Conservation (phyloP, 1,139 yeast genomes). For the Nakaseomyces delphensis region DNA sequence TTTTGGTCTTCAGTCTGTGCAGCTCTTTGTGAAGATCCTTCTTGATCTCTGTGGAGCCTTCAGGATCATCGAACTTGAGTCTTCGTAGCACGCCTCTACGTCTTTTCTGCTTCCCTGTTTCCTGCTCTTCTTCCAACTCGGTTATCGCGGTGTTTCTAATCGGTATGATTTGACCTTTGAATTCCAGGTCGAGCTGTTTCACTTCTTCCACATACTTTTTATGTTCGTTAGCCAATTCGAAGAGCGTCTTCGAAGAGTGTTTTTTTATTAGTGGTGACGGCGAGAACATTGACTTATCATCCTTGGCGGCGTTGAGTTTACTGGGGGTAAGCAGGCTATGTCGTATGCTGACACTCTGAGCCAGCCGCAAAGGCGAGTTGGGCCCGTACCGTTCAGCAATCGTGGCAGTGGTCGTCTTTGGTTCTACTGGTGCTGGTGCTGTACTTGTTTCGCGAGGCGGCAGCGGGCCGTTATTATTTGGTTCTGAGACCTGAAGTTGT, state of each 20-base stretch:
- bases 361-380: slow-evolving; percentile 27
- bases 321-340: slow-evolving; percentile 10
- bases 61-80: slow-evolving; percentile 8
- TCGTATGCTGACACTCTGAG: slow-evolving; percentile 12
- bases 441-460: too few species aligned
- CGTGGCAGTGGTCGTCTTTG: neutral
- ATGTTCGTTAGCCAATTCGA: slow-evolving; percentile 23
- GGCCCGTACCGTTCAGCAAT: slow-evolving; percentile 28
- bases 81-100: slow-evolving; percentile 14
- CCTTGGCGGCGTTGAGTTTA: slow-evolving; percentile 4
- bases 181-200: slow-evolving; percentile 7
- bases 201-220: slow-evolving; percentile 21
- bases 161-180: slow-evolving; percentile 1
- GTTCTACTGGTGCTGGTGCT: too few species aligned
- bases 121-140: slow-evolving; percentile 6
- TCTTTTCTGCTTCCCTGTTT: slow-evolving; percentile 12
- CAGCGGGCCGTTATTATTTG: neutral
- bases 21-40: slow-evolving; percentile 25
- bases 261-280: slow-evolving; percentile 30
- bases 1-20: slow-evolving; percentile 21
- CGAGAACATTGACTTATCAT: slow-evolving; percentile 12
- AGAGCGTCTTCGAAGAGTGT: slow-evolving; percentile 22
- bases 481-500: neutral
- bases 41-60: slow-evolving; percentile 8
- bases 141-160: neutral